phyloP scores from a whole-genome alignment of 164 flowering plant species.

The Tetracentron sinense region DNA sequence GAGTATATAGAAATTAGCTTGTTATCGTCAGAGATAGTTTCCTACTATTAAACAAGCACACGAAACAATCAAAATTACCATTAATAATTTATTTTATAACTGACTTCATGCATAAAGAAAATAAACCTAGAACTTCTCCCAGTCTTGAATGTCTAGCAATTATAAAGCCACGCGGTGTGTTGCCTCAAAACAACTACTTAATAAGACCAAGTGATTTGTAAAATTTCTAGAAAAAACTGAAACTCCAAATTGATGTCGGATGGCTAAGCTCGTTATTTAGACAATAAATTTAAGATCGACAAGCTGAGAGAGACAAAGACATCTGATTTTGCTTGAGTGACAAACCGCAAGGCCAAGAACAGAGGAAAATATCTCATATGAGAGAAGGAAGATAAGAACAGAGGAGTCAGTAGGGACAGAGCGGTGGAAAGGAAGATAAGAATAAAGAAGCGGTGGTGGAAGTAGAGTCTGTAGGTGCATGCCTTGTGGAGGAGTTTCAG shows the following conservation, averaged over 20 bases:
- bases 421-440: too few relatives aligned
- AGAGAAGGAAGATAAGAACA: too few relatives aligned
- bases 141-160: slow-evolving; percentile 14
- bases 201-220: too few relatives aligned
- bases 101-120: slow-evolving; percentile 31
- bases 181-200: not conserved
- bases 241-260: not conserved
- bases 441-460: too few relatives aligned
- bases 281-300: too few relatives aligned
- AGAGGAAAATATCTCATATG: too few relatives aligned
- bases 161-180: not conserved
- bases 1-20: slow-evolving; percentile 5
- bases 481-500: too few relatives aligned
- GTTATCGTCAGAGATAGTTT: not conserved
- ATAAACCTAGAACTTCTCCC: slow-evolving; percentile 31
- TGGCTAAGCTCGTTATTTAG: not conserved
- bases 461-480: too few relatives aligned
- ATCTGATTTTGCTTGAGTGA: too few relatives aligned
- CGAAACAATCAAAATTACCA: slow-evolving; percentile 22
- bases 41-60: not conserved
- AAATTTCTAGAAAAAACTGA: not conserved
- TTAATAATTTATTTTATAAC: slow-evolving; percentile 21
- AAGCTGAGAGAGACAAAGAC: too few relatives aligned
- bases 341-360: too few relatives aligned
- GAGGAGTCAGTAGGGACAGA: too few relatives aligned